Percentiles rank a stretch among this genome's conserved stretches.
These are phyloP conservation scores for Cutaneotrichosporon sp. DNA, from an alignment of 1,284 basidiomycete genomes.

Conservation along the genomic window DNA sequence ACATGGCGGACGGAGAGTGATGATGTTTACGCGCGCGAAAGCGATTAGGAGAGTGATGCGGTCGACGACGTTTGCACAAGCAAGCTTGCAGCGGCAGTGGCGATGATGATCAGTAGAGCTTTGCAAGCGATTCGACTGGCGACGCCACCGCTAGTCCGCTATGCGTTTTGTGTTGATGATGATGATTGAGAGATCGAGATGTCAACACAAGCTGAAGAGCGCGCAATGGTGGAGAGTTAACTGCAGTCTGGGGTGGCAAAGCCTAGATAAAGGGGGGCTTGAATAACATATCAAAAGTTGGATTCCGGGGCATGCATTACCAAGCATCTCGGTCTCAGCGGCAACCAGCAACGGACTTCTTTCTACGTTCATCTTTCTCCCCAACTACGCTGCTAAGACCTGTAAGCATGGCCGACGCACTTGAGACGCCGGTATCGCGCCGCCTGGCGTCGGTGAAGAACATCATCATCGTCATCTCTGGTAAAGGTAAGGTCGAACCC, in stretches of 20 bases:
- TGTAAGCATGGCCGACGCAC: slow-evolving; percentile 28
- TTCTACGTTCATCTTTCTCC: neutral
- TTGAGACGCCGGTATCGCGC: slow-evolving; percentile 56
- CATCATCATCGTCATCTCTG: slow-evolving; percentile 88
- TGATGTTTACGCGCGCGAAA: neutral
- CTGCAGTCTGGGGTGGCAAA: slow-evolving; percentile 7
- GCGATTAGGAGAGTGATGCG: neutral
- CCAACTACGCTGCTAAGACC: neutral
- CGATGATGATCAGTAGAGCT: neutral
- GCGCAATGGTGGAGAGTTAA: no score
- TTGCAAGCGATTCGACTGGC: neutral
- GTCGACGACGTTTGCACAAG: neutral
- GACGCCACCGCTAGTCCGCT: neutral
- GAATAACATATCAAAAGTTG: neutral
- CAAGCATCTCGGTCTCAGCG: slow-evolving; percentile 3
- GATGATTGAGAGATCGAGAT: neutral
- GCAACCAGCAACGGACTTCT: neutral
- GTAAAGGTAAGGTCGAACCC: slow-evolving; percentile 57
- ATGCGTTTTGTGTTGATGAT: neutral
- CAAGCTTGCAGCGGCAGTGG: no score
- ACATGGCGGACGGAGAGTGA: slow-evolving; percentile 24
- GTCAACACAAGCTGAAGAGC: neutral
- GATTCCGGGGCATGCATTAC: neutral
- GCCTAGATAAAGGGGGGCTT: neutral
- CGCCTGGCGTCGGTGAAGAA: slow-evolving; percentile 71